Evolutionary conservation across 2,329 filamentous ascomycete species (phyloP).

Genomic region (Sodiomyces alkalinus): DNA sequence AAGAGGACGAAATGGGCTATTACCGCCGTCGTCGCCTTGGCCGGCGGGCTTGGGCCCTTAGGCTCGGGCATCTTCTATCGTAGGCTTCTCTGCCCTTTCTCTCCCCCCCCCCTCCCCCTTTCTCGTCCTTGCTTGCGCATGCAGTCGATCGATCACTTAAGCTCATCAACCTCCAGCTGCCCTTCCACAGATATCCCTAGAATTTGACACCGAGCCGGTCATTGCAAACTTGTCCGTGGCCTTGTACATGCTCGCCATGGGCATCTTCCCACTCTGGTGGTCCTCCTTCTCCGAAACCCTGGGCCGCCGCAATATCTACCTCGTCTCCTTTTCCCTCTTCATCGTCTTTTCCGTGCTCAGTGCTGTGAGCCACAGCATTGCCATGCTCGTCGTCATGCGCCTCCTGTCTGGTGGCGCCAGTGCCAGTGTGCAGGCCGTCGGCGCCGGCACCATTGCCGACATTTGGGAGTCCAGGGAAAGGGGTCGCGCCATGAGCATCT

Average conservation of each 20-base stretch:
- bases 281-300: slow-evolving; percentile 61
- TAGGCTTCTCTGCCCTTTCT: too few species aligned
- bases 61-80: slow-evolving; percentile 75
- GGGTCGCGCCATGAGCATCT: slow-evolving; percentile 67
- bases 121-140: neutral
- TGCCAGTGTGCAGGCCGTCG: slow-evolving; percentile 69
- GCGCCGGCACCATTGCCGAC: slow-evolving; percentile 70
- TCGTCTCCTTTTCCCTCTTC: slow-evolving; percentile 60
- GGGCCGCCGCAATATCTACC: slow-evolving; percentile 65
- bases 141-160: neutral
- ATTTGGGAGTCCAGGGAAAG: slow-evolving; percentile 61
- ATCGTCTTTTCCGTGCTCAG: slow-evolving; percentile 54
- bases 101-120: too few species aligned
- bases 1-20: slow-evolving; percentile 71
- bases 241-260: slow-evolving; percentile 71
- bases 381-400: slow-evolving; percentile 65
- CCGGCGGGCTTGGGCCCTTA: slow-evolving; percentile 64
- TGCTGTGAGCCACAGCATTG: slow-evolving; percentile 53
- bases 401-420: slow-evolving; percentile 61
- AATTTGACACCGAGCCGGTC: slow-evolving; percentile 47
- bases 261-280: slow-evolving; percentile 79
- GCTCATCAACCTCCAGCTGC: slow-evolving; percentile 35
- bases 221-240: slow-evolving; percentile 63
- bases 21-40: slow-evolving; percentile 61
- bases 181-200: slow-evolving; percentile 44